Conservation (phyloP, 2,329 filamentous ascomycete genomes). For the Colletotrichum caudatum region DNA sequence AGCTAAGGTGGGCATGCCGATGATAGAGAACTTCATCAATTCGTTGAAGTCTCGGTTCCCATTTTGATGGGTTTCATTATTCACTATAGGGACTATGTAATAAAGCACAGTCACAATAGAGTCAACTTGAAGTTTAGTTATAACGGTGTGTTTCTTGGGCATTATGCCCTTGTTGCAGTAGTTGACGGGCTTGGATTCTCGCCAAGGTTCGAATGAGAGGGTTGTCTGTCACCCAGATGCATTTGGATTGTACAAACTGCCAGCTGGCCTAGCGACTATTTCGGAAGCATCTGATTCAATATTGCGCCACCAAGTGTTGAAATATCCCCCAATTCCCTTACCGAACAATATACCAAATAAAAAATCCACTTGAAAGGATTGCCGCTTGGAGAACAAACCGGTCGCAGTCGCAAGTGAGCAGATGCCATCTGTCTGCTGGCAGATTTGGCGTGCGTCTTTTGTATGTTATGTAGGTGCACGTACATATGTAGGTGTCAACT, state of each 20-base stretch:
- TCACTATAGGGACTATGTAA: no score
- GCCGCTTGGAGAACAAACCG: neutral
- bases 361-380: neutral
- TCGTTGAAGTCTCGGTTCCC: no score
- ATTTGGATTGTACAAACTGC: neutral
- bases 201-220: no score
- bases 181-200: no score
- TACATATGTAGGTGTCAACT: neutral
- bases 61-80: no score
- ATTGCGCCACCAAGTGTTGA: neutral
- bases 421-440: neutral
- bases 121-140: no score
- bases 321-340: fast-evolving
- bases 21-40: no score
- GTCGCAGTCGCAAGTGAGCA: neutral
- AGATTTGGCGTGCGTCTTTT: neutral
- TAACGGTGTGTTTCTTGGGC: no score
- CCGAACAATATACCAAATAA: neutral
- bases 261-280: neutral
- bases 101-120: no score
- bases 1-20: no score
- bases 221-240: neutral
- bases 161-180: no score
- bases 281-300: neutral
- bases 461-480: neutral